Evolutionary conservation across 257 asterid species (phyloP), one percentile per base, ranked within the genome.

Genomic region (Henckelia pumila): DNA sequence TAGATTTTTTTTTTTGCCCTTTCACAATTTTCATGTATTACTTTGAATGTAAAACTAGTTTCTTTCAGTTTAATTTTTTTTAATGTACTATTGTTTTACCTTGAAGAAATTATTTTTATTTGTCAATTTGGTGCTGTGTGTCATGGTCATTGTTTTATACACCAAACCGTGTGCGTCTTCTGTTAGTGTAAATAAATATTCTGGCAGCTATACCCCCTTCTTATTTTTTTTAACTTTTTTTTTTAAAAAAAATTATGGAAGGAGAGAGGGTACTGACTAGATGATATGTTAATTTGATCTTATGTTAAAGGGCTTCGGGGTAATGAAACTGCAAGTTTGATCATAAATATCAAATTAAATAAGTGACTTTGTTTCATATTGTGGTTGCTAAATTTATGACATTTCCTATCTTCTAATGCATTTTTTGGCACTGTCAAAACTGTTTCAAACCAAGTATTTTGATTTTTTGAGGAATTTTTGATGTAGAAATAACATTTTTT

Each of bases 401-500:
- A 4, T 2, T 25, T 6, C 19, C 26, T 8, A 17, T 20, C 47
- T 60, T 16, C 35, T 47, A 59, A 6, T 28, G 14, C 47, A 13
- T 30, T 71, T 35, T n/a, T 49, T 23, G 9, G 26, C 69, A 61
- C 49, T n/a, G 30, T 28, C 25, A 32, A 32, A 55, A 26, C 35
- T 59, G 10, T 17, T 10, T 11, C 30, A 40, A 0, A 9, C 11
- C 14, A 40, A 40, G 26, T 9, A 57, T 28, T 28, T 23, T 14
- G 29, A 22, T 26, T 22, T 23, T 9, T 17, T 26, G n/a, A 14
- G 62, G 7, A 28, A 3, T 28, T 22, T 70, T 21, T 20, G 35
- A 61, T 21, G 59, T 50, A 50, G 59, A 61, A 8, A 22, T 61
- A 47, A 47, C 56, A 23, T 56, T 6, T 47, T 59, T 59, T 28